Evolutionary conservation across 2,329 filamentous ascomycete species (phyloP).

Genomic region (Penicillium sp.): DNA sequence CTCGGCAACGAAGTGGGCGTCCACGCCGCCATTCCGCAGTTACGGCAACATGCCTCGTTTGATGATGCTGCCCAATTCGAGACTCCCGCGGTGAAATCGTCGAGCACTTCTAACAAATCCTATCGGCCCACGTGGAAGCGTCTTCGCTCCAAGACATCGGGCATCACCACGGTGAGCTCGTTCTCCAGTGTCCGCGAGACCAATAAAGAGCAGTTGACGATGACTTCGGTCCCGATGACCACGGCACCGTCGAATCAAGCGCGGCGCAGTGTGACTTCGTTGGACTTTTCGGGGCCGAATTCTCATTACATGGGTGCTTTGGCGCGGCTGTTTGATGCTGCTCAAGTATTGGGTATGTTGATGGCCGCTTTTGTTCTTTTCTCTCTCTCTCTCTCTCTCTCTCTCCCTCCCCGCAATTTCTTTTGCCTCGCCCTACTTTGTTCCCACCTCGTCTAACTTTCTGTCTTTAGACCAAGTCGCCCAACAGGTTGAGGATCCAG

Average conservation of each 20-base stretch:
- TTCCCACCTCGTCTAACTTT: conserved; percentile 6
- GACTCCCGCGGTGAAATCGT: conserved; percentile 42
- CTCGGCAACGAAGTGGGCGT: conserved; percentile 90
- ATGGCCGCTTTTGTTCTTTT: not conserved
- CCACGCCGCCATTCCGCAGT: conserved; percentile 64
- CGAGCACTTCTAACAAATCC: conserved; percentile 64
- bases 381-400: not conserved
- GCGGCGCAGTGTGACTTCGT: conserved; percentile 63
- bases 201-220: conserved; percentile 56
- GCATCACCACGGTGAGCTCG: conserved; percentile 45
- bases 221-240: conserved; percentile 76
- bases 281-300: conserved; percentile 75
- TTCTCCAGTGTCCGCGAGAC: conserved; percentile 38
- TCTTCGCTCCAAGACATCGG: conserved; percentile 81
- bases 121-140: conserved; percentile 85
- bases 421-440: no score
- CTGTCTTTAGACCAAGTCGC: conserved; percentile 73
- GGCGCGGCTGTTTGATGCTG: conserved; percentile 86
- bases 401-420: not conserved
- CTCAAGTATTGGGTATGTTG: conserved; percentile 74
- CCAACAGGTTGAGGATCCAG: conserved; percentile 91
- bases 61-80: conserved; percentile 42
- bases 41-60: conserved; percentile 55
- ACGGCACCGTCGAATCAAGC: conserved; percentile 53
- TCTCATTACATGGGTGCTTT: conserved; percentile 86